Conservation (phyloP, 2,329 filamentous ascomycete genomes). For the Trichoderma citrinoviride region DNA sequence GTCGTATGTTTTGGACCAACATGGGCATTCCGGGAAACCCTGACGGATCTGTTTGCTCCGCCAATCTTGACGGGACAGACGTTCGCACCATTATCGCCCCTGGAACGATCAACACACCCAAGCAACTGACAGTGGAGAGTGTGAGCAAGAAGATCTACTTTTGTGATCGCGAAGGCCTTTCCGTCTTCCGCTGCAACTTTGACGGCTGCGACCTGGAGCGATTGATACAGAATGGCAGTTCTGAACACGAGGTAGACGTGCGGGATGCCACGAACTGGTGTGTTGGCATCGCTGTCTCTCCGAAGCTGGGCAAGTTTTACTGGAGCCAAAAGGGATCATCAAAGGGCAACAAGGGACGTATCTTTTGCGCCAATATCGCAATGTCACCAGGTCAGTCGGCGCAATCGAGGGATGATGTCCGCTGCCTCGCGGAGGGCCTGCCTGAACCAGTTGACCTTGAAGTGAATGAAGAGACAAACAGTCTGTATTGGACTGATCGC, state of each 20-base stretch:
- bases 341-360: constrained; percentile 50
- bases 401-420: constrained; percentile 40
- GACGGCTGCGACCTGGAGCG: constrained; percentile 41
- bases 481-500: constrained; percentile 60
- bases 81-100: constrained; percentile 41
- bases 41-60: constrained; percentile 44
- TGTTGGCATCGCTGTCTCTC: constrained; percentile 53
- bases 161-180: constrained; percentile 45
- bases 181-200: constrained; percentile 39
- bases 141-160: constrained; percentile 39
- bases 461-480: constrained; percentile 44
- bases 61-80: constrained; percentile 50
- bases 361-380: constrained; percentile 49
- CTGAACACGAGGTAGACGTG: constrained; percentile 24
- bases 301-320: constrained; percentile 46
- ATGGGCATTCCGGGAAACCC: constrained; percentile 44
- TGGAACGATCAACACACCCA: constrained; percentile 50
- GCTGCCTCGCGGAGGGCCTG: constrained; percentile 42
- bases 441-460: constrained; percentile 60
- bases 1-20: constrained; percentile 49
- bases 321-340: constrained; percentile 60
- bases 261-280: constrained; percentile 42
- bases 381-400: constrained; percentile 37
- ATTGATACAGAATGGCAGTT: constrained; percentile 39
- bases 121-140: constrained; percentile 38